A percentile compares a stretch with the other conserved stretches of the same genome.
Evolutionary conservation across 345 rosid species (phyloP).

Genomic region (Lepidium didymum): DNA sequence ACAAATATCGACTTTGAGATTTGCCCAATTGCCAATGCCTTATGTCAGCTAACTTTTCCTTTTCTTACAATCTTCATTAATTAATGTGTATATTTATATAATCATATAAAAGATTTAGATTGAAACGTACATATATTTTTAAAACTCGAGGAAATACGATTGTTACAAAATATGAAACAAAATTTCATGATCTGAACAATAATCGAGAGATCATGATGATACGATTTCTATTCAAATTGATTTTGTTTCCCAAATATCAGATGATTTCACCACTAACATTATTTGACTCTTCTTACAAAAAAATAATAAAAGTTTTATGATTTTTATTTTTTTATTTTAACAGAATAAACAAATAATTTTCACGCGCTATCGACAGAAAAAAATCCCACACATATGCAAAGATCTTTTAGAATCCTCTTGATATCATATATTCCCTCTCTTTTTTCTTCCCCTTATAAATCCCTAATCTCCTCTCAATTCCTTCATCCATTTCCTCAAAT

Average conservation of each 20-base stretch:
- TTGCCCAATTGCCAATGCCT: too few relatives aligned
- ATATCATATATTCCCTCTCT: slow-evolving; percentile 21
- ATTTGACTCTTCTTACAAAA: slow-evolving; percentile 7
- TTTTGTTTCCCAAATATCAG: slow-evolving; percentile 1
- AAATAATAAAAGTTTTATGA: too few relatives aligned
- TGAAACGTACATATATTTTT: background rate
- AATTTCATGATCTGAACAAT: slow-evolving; percentile 5
- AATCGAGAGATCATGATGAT: slow-evolving; percentile 22
- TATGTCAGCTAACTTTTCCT: too few relatives aligned
- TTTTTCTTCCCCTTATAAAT: slow-evolving; percentile 10
- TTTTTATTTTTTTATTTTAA: too few relatives aligned
- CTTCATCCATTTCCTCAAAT: background rate
- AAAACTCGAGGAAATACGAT: background rate
- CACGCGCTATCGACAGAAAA: slow-evolving; percentile 27
- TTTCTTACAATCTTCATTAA: too few relatives aligned
- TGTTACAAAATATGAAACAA: background rate
- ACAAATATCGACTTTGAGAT: too few relatives aligned
- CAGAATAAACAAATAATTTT: slow-evolving; percentile 24
- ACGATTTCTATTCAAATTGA: slow-evolving; percentile 12
- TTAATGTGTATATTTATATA: too few relatives aligned
- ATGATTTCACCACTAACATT: slow-evolving; percentile 20
- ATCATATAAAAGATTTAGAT: background rate
- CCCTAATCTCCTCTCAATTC: background rate
- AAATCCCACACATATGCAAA: slow-evolving; percentile 31
- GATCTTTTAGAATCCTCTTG: slow-evolving; percentile 28